These are phyloP conservation scores for Lavandula angustifolia DNA, from an alignment of 257 asterid species.

Conservation along the genomic window DNA sequence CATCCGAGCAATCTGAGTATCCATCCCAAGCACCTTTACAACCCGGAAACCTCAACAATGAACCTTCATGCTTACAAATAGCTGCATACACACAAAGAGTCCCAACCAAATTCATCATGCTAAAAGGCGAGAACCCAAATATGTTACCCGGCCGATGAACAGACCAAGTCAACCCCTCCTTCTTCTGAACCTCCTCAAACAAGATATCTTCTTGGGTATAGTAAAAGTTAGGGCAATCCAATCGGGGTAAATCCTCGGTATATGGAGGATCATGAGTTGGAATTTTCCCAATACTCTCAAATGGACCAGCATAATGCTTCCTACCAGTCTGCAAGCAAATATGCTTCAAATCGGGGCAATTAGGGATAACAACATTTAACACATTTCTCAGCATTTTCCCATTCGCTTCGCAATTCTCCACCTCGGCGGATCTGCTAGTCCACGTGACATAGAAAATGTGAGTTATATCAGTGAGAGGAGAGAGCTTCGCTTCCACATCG, in stretches of 20 bases:
- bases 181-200: slow-evolving; percentile 58
- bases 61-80: not conserved
- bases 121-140: slow-evolving; percentile 72
- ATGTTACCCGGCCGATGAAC: slow-evolving; percentile 75
- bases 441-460: slow-evolving; percentile 82
- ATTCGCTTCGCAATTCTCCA: slow-evolving; percentile 65
- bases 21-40: slow-evolving; percentile 71
- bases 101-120: slow-evolving; percentile 78
- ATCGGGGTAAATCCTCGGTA: slow-evolving; percentile 70
- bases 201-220: slow-evolving; percentile 69
- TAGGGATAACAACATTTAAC: slow-evolving; percentile 56
- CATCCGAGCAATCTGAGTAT: slow-evolving; percentile 76
- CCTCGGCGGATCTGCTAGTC: slow-evolving; percentile 60
- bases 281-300: slow-evolving; percentile 48
- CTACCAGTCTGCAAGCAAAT: slow-evolving; percentile 74
- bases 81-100: slow-evolving; percentile 77
- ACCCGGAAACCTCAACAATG: slow-evolving; percentile 75
- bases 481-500: slow-evolving; percentile 56
- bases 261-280: slow-evolving; percentile 61
- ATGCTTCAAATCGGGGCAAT: slow-evolving; percentile 63
- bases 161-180: slow-evolving; percentile 75
- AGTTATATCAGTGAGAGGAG: slow-evolving; percentile 60
- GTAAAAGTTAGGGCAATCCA: slow-evolving; percentile 56
- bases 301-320: slow-evolving; percentile 75
- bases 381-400: slow-evolving; percentile 69